Evolutionary conservation across 2,329 filamentous ascomycete species (phyloP), one percentile per base, ranked within the genome.

Genomic region (Fusarium guadeloupense): DNA sequence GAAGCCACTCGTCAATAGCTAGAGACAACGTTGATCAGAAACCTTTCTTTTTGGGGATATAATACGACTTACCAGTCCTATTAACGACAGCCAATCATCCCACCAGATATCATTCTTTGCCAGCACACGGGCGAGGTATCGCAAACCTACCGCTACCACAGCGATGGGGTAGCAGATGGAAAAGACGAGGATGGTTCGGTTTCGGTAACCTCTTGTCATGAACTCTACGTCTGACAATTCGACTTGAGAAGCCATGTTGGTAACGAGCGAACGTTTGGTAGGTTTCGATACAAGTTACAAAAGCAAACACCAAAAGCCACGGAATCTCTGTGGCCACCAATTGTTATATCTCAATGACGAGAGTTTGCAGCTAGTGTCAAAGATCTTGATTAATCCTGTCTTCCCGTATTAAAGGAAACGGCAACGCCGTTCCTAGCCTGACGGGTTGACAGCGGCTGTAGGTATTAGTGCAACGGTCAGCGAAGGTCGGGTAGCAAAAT

Each of bases 101-200:
- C 47, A 51, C 47, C 49, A 53, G 16, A 46, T 14, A 5, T 16
- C 17, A 9, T 39, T 45, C 9, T 52, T 26, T 2, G 33, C 40
- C 38, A 46, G 14, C 26, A 21, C 13, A 8, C 41, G 49, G n/a
- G 31, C 37, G 17, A 46, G 13, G 8, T 39, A 52, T 9, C 49
- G 49, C 5, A 52, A 17, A 6, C 17, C 7, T 7, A 52, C 49
- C 13, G 47, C 38, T 16, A 50, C 1, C 1, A 42, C 16, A 23
- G 38, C 47, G 13, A 35, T 21, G 5, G 47, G 31, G 14, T 46
- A 52, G 14, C 49, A 52, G 9, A 46, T 37, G 8, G 16, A 14
- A 46, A 52, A 52, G 33, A 52, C 49, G 9, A 52, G 17, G 12
- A 52, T 25, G 10, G 40, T 52, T 28, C 49, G 25, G 3, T 52